Evolutionary conservation across 345 rosid species (phyloP), one percentile per base, ranked within the genome.

Genomic region (Luvunga scandens): DNA sequence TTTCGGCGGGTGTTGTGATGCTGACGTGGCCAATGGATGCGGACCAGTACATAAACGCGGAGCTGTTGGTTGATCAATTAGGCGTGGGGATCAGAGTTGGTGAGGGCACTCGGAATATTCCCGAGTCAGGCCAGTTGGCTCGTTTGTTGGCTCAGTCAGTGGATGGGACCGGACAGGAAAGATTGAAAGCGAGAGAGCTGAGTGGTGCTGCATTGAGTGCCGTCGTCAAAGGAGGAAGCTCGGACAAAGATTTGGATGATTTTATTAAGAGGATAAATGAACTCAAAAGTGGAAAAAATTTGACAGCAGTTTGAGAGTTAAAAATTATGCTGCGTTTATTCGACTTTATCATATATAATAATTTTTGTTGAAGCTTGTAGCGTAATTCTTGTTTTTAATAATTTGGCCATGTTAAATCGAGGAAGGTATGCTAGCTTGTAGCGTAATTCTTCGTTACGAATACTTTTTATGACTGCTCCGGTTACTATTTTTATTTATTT

Each of bases 21-120:
- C 73, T 87, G 69, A 82, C 88, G n/a, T 87, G 90, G 88, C 88
- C 88, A 10, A 82, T 80, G 84, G 61, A 72, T 19, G 87, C 85
- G 0, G 90, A 85, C 61, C 88, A 87, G 63, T 87, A 76, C 79
- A 18, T 65, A 2, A 80, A 87, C 63, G 73, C 85, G 0, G 48
- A 57, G 48, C 33, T 87, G 25, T 65, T 87, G 76, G 87, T 85
- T 12, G 83, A 87, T 31, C 34, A 82, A 21, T 50, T 74, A 1
- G 64, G 76, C 16, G 85, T 75, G 4, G 88, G 78, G 22, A 66
- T 76, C 14, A 70, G 81, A 28, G 88, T 81, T 19, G 90, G 88
- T 2, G 86, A 85, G 81, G 70, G 77, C 38, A 78, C 31, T 38
- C 72, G 65, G 66, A 75, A 31, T 5, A 81, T 85, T 33, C 90